phyloP scores from a whole-genome alignment of 192 early-diverging fungal species.

The Polychytrium aggregatum region DNA sequence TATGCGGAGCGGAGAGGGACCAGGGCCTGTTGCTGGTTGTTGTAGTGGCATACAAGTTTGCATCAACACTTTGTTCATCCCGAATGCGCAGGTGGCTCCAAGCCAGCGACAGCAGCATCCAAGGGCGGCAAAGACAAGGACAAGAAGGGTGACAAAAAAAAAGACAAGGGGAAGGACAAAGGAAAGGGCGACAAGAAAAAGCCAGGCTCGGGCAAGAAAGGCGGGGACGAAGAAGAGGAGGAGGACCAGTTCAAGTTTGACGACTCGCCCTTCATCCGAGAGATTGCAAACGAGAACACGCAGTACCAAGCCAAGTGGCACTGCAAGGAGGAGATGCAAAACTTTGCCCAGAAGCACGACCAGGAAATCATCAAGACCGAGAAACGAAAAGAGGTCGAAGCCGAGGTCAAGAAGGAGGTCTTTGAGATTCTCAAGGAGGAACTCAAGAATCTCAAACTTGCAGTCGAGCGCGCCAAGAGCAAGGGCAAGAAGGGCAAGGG shows the following conservation, averaged over 20 bases:
- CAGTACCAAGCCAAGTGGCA: constrained; percentile 32
- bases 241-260: constrained; percentile 37
- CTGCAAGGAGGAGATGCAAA: constrained; percentile 43
- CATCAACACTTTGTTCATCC: constrained; percentile 2
- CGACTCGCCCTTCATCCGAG: constrained; percentile 29
- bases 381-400: constrained; percentile 46
- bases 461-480: constrained; percentile 40
- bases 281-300: constrained; percentile 7
- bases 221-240: constrained; percentile 17
- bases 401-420: constrained; percentile 47
- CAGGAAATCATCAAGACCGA: constrained; percentile 50
- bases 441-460: constrained; percentile 46
- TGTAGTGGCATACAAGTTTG: background rate
- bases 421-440: constrained; percentile 50
- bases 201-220: too few species aligned
- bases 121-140: constrained; percentile 16
- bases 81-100: too few species aligned
- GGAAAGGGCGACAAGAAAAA: constrained; percentile 19
- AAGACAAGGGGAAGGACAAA: constrained; percentile 3
- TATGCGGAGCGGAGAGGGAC: too few species aligned
- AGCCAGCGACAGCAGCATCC: constrained; percentile 13
- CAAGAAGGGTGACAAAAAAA: constrained; percentile 18
- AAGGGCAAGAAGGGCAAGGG: constrained; percentile 42
- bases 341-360: constrained; percentile 54
- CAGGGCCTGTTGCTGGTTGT: too few species aligned